These are phyloP conservation scores for Phytophthora cryptogea DNA, from an alignment of 352 stramenopile genomes.

Conservation along the genomic window DNA sequence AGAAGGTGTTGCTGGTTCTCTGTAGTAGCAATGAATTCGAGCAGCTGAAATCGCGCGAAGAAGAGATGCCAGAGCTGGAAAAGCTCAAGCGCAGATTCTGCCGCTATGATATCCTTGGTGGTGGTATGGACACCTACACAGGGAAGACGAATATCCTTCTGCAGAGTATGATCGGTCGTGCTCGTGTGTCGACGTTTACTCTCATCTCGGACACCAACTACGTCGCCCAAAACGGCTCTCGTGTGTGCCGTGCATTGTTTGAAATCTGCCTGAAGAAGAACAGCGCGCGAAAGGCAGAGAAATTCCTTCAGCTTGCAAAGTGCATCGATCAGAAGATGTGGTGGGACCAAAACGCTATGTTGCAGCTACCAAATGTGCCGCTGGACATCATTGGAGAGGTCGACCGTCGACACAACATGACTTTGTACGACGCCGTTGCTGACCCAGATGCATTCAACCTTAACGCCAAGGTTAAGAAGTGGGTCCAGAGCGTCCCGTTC, in stretches of 20 bases:
- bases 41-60: slow-evolving; percentile 95
- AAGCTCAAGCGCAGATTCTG: slow-evolving; percentile 90
- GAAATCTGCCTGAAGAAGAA: slow-evolving; percentile 97
- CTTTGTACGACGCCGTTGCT: slow-evolving; percentile 60
- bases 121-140: slow-evolving; percentile 90
- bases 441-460: slow-evolving; percentile 46
- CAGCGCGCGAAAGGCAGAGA: slow-evolving; percentile 86
- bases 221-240: slow-evolving; percentile 97
- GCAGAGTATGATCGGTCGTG: slow-evolving; percentile 81
- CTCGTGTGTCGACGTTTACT: slow-evolving; percentile 95
- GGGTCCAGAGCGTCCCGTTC: slow-evolving; percentile 66
- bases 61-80: slow-evolving; percentile 95
- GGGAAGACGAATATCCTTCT: slow-evolving; percentile 98
- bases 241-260: slow-evolving; percentile 98
- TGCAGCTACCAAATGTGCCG: slow-evolving; percentile 92
- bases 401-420: slow-evolving; percentile 70
- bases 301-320: slow-evolving; percentile 96
- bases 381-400: slow-evolving; percentile 89
- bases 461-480: slow-evolving; percentile 69
- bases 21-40: slow-evolving; percentile 95
- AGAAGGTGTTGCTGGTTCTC: slow-evolving; percentile 71
- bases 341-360: slow-evolving; percentile 96
- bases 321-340: slow-evolving; percentile 97
- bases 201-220: slow-evolving; percentile 99
- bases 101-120: slow-evolving; percentile 88